Conservation (phyloP, 371 early-diverging fungal species). For the Globomyces sp. region DNA sequence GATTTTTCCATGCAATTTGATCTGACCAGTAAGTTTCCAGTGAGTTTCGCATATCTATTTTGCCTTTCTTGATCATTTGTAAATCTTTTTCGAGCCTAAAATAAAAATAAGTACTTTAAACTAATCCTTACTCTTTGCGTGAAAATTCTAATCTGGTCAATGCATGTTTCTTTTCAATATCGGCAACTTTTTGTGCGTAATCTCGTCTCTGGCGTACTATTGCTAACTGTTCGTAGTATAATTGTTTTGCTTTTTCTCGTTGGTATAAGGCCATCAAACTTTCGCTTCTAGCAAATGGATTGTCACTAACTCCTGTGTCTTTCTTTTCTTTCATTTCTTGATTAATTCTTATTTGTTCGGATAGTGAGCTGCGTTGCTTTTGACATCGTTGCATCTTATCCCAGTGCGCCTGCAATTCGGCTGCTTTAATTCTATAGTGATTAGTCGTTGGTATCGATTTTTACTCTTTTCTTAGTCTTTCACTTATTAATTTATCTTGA, state of each 20-base stretch:
- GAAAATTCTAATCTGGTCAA: slow-evolving; percentile 33
- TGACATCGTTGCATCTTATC: slow-evolving; percentile 32
- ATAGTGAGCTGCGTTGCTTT: slow-evolving; percentile 31
- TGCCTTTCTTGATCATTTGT: slow-evolving; percentile 28
- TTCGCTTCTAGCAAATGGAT: slow-evolving; percentile 42
- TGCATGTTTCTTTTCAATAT: slow-evolving; percentile 32
- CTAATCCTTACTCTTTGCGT: slow-evolving; percentile 31
- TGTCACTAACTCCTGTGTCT: slow-evolving; percentile 23
- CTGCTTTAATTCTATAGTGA: slow-evolving; percentile 30
- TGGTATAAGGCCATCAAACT: slow-evolving; percentile 42
- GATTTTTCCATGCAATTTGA: slow-evolving; percentile 21
- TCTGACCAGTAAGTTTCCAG: slow-evolving; percentile 39
- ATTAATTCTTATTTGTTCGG: slow-evolving; percentile 35
- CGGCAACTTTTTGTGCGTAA: slow-evolving; percentile 35
- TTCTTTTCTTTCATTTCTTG: slow-evolving; percentile 14
- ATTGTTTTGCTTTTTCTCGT: slow-evolving; percentile 44
- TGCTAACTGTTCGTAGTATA: slow-evolving; percentile 47
- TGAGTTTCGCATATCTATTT: slow-evolving; percentile 26
- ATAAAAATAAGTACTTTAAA: background rate
- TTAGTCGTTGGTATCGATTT: background rate
- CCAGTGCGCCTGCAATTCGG: slow-evolving; percentile 36
- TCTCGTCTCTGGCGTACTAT: slow-evolving; percentile 38
- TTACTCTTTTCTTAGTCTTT: slow-evolving; percentile 16
- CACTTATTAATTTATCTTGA: slow-evolving; percentile 15
- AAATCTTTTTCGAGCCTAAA: slow-evolving; percentile 43